Conservation (phyloP, 345 rosid species). For the Ailanthus altissimus region DNA sequence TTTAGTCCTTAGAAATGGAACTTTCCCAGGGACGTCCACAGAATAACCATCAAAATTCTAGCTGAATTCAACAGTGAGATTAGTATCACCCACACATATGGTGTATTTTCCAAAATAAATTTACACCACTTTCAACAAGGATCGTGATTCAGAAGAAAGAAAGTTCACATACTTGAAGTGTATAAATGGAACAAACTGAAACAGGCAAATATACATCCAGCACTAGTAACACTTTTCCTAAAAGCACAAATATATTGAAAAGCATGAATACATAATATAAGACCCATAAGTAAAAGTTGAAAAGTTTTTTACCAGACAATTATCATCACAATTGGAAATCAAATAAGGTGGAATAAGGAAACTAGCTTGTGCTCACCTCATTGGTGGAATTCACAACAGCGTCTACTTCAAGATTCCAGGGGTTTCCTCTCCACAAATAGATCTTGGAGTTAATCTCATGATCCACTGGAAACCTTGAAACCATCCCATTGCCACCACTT, state of each 20-base stretch:
- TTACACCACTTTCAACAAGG: not conserved
- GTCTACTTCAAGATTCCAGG: conserved; percentile 98
- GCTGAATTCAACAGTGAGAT: not conserved
- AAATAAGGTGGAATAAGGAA: not conserved
- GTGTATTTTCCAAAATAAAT: not conserved
- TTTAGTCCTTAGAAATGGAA: not conserved
- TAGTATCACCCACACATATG: not conserved
- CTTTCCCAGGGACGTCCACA: not conserved
- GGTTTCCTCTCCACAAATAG: conserved; percentile 91
- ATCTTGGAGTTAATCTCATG: conserved; percentile 81
- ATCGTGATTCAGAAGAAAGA: not conserved
- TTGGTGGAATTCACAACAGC: conserved; percentile 97
- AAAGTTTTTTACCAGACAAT: conserved; percentile 1
- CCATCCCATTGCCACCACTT: conserved; percentile 53
- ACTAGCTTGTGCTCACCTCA: conserved; percentile 58
- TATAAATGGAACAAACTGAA: not conserved
- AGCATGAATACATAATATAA: not conserved
- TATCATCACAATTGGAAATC: not conserved
- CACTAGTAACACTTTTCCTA: not conserved
- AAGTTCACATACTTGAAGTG: not conserved
- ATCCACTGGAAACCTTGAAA: conserved; percentile 84
- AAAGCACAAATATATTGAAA: not conserved
- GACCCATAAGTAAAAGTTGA: not conserved
- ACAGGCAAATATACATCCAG: not conserved
- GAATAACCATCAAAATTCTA: not conserved